These are phyloP conservation scores for Tetrapisispora iriomotensis DNA, from an alignment of 805 yeast genomes.

Conservation along the genomic window DNA sequence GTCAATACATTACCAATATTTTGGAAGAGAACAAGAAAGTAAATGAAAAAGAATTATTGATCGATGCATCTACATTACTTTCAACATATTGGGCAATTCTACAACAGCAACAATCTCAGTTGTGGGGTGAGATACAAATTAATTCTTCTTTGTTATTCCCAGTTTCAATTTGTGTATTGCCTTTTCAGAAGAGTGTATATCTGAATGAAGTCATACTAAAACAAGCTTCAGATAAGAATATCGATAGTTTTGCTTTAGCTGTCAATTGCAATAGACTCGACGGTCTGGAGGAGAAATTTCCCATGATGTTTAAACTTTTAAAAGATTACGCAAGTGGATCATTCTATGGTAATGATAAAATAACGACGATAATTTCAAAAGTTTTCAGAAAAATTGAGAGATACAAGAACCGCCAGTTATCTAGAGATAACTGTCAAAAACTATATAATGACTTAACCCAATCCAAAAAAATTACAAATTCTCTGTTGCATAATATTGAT, in stretches of 20 bases:
- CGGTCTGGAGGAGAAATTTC: constrained; percentile 12
- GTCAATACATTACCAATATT: constrained; percentile 2
- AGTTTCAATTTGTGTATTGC: constrained; percentile 35
- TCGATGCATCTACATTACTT: constrained; percentile 27
- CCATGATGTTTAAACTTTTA: constrained; percentile 37
- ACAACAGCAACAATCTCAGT: constrained; percentile 35
- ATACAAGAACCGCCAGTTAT: constrained; percentile 35
- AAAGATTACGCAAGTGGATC: constrained; percentile 51
- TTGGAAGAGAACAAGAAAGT: background rate
- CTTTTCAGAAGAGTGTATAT: constrained; percentile 30
- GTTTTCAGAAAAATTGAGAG: constrained; percentile 21
- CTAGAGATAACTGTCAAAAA: constrained; percentile 45
- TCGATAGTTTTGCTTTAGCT: constrained; percentile 20
- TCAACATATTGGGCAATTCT: constrained; percentile 42
- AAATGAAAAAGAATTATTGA: background rate
- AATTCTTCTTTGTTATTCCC: constrained; percentile 32
- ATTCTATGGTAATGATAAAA: constrained; percentile 33
- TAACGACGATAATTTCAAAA: constrained; percentile 41
- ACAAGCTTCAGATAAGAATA: constrained; percentile 5
- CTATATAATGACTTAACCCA: constrained; percentile 31
- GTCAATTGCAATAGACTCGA: constrained; percentile 10
- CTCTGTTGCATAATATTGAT: constrained; percentile 12
- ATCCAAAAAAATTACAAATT: constrained; percentile 4
- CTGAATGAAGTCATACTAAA: constrained; percentile 14
- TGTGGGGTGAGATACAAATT: constrained; percentile 34